Evolutionary conservation across 2,329 filamentous ascomycete genomes (phyloP).

Genomic region (Epichloe gansuensis): DNA sequence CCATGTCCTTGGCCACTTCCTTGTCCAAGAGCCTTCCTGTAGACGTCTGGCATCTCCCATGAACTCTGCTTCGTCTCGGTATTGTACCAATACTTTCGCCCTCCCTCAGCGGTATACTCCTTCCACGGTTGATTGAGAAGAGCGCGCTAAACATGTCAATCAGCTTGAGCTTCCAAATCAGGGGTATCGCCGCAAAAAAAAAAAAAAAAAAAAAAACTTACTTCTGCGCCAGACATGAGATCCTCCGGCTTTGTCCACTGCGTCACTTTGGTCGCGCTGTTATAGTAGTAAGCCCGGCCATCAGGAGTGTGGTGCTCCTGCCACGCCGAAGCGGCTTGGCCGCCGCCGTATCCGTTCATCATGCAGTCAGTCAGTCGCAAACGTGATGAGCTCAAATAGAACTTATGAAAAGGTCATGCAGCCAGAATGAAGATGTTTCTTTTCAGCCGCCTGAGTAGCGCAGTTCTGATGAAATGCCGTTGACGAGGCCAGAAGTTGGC

Average conservation of each 20-base stretch:
- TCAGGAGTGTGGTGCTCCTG: conserved; percentile 70
- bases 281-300: conserved; percentile 85
- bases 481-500: not conserved
- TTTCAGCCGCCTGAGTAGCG: not conserved
- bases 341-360: conserved; percentile 48
- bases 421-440: not conserved
- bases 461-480: not conserved
- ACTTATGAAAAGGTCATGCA: not conserved
- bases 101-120: conserved; percentile 76
- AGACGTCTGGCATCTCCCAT: conserved; percentile 84
- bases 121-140: conserved; percentile 81
- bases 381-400: not conserved
- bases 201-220: conserved; percentile 23
- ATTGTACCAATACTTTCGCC: conserved; percentile 92
- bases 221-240: conserved; percentile 72
- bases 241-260: conserved; percentile 93
- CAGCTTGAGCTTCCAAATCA: not conserved
- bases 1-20: conserved; percentile 12
- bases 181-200: not conserved
- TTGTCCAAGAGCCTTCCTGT: conserved; percentile 56
- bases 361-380: conserved; percentile 3
- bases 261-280: conserved; percentile 70
- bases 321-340: conserved; percentile 48
- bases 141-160: conserved; percentile 45
- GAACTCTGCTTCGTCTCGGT: conserved; percentile 82